Percentiles rank a stretch among this genome's conserved stretches.
Evolutionary conservation across 768 basidiomycete species (phyloP).

Genomic region (Termitomyces sp.): DNA sequence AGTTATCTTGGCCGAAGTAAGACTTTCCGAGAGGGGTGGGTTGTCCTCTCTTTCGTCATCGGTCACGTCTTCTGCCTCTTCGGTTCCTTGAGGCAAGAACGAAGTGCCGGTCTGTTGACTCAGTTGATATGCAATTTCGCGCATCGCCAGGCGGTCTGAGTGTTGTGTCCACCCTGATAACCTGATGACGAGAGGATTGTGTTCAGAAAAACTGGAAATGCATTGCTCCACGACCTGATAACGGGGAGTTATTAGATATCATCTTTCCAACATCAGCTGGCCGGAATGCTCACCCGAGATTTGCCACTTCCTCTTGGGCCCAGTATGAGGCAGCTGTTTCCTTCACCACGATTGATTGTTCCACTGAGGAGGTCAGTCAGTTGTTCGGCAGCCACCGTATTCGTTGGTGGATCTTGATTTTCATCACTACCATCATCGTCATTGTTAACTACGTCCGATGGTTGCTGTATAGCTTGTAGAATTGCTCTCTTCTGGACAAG

Average conservation of each 20-base stretch:
- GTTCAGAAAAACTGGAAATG: constrained; percentile 39
- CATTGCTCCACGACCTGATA: constrained; percentile 59
- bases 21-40: constrained; percentile 43
- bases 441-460: constrained; percentile 6
- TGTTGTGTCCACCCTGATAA: constrained; percentile 84
- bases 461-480: constrained; percentile 39
- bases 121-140: constrained; percentile 87
- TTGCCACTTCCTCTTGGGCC: constrained; percentile 89
- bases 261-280: not conserved
- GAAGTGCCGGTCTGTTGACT: constrained; percentile 68
- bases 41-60: constrained; percentile 27
- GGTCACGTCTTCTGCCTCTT: constrained; percentile 26
- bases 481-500: constrained; percentile 57
- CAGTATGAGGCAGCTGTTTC: constrained; percentile 87
- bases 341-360: constrained; percentile 78
- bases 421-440: constrained; percentile 10
- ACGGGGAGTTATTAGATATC: constrained; percentile 3
- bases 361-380: constrained; percentile 66
- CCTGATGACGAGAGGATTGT: constrained; percentile 66
- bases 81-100: constrained; percentile 40
- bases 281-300: constrained; percentile 50
- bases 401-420: constrained; percentile 38
- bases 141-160: constrained; percentile 86
- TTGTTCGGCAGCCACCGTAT: constrained; percentile 51
- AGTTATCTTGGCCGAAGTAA: constrained; percentile 29